Base-by-base conservation (phyloP, 2,329 filamentous ascomycete species). In the Diplodia seriata region DNA sequence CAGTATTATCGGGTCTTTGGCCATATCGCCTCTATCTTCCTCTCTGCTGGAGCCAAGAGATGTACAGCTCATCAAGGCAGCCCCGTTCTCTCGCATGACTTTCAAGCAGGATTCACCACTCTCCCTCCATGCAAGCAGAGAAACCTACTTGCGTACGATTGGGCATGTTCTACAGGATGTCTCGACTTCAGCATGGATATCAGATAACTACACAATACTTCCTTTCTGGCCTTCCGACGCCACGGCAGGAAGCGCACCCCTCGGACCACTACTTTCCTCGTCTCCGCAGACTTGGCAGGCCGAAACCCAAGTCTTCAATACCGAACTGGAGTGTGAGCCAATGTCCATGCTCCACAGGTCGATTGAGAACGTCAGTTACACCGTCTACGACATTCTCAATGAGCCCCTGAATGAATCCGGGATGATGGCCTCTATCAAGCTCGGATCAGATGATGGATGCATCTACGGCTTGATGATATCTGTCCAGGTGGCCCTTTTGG, bases 171-270 rank as follows among this genome's bases (percentile, higher is more conserved):
- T 36, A 38, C 54, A 57, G 20, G 36, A 57, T 33, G 20, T 40
- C 12, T 57, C 54, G 9, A 57, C 54, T 20, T 57, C 54, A 2
- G 54, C 54, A 57, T 57, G 55, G 55, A 43, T 59, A 15, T 40
- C 20, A 3, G 55, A 59, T 20, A n/a, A 40, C 38, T 59, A 40
- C 15, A 23, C 55, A 23, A 18, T 59, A 11, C 31, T 59, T 36
- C 55, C 55, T 12, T 38, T 40, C 33, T 59, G 55, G 55, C 55
- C 33, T 9, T 59, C 55, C 2, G 14, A 59, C 38, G n/a, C 43
- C 11, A 11, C 6, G 7, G 9, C 7, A 47, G 43, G 43, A n/a
- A 47, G 9, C n/a, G n/a, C 43, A 9, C 43, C 43, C 14, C 43
- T 47, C n/a, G n/a, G 43, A 47, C 43, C 43, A 8, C 43, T 47